Evolutionary conservation across 1,284 basidiomycete species (phyloP).

Genomic region (Ceratobasidium sp.): DNA sequence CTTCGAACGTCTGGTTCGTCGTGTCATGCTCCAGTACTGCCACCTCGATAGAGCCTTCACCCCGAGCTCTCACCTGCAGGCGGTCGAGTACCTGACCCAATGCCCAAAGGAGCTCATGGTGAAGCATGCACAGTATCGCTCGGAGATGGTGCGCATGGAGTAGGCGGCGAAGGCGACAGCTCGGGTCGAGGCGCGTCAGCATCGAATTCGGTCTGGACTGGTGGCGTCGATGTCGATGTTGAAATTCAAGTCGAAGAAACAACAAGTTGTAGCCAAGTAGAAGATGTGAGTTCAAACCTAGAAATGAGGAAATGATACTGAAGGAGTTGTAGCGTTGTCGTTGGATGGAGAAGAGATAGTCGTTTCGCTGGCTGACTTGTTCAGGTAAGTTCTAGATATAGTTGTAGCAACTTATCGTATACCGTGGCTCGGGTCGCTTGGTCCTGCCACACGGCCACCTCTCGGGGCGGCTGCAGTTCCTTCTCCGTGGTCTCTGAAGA

Average conservation of each 20-base stretch:
- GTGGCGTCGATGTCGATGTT: not conserved
- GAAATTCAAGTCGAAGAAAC: not conserved
- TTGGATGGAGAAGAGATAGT: too few species aligned
- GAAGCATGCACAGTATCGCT: not conserved
- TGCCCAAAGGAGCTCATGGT: not conserved
- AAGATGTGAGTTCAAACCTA: not conserved
- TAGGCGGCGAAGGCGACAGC: not conserved
- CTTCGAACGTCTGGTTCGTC: not conserved
- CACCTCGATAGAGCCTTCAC: not conserved
- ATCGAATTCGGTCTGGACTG: not conserved
- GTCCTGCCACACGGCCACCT: too few species aligned
- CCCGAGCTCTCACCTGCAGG: not conserved
- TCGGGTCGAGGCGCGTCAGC: not conserved
- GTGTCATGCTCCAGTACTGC: not conserved
- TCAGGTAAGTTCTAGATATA: too few species aligned
- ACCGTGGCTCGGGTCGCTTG: too few species aligned
- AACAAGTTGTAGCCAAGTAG: not conserved
- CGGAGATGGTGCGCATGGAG: not conserved
- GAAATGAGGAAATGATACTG: not conserved
- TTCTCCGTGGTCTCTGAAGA: too few species aligned
- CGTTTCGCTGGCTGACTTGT: too few species aligned
- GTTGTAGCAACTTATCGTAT: too few species aligned
- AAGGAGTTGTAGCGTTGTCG: not conserved
- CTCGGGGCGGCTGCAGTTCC: not conserved
- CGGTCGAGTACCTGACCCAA: not conserved